phyloP scores from a whole-genome alignment of 2,329 filamentous ascomycete species.

The Byssothecium circinans region DNA sequence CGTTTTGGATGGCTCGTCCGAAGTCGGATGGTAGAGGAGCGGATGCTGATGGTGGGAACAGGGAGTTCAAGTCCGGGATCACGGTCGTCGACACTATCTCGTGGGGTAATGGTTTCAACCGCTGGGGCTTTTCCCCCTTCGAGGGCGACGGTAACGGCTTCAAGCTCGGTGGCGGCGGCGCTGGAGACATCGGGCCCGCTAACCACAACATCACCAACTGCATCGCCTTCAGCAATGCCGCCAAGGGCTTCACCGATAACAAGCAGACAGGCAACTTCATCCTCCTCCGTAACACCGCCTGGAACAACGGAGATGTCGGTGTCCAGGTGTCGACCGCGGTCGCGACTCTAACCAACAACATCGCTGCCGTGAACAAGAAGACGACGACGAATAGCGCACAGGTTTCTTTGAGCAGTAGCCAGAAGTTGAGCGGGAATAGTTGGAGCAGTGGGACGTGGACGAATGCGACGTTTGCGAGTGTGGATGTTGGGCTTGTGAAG shows the following conservation, averaged over 20 bases:
- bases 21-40: neutral
- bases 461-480: conserved; percentile 46
- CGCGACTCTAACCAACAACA: conserved; percentile 44
- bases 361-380: conserved; percentile 43
- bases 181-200: conserved; percentile 39
- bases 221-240: conserved; percentile 50
- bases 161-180: conserved; percentile 48
- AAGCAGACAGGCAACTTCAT: conserved; percentile 47
- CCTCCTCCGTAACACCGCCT: conserved; percentile 50
- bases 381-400: conserved; percentile 20
- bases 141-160: conserved; percentile 54
- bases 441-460: conserved; percentile 48
- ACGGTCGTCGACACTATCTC: conserved; percentile 50
- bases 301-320: conserved; percentile 49
- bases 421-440: conserved; percentile 45
- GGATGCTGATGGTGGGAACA: conserved; percentile 3
- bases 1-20: neutral
- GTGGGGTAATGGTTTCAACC: conserved; percentile 53
- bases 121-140: conserved; percentile 49
- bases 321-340: conserved; percentile 43
- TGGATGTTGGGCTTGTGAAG: conserved; percentile 39
- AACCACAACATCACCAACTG: conserved; percentile 51
- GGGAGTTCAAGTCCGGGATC: conserved; percentile 46
- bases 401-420: conserved; percentile 17
- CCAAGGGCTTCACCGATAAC: conserved; percentile 54